Evolutionary conservation across 768 basidiomycete species (phyloP), one percentile per base, ranked within the genome.

Genomic region (Tylopilus balloui): DNA sequence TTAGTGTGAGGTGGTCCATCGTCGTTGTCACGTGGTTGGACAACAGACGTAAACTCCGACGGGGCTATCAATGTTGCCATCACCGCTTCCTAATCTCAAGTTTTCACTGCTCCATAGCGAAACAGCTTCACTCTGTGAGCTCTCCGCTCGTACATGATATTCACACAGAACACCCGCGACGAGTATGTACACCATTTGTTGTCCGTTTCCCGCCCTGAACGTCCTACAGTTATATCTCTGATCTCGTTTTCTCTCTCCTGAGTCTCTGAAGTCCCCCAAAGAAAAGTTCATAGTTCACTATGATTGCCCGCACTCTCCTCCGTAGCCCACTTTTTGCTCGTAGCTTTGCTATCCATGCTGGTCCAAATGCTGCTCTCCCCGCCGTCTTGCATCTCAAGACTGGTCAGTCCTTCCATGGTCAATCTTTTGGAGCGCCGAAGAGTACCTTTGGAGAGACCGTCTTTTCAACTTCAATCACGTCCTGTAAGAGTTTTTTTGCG

Each of bases 391-490:
- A 97, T 71, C 78, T 99, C 42, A 93, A 94, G 71, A 84, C 89
- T 14, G 96, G 96, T 42, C 86, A 99, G 70, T 88, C 88, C 8
- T 99, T 96, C 78, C 64, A 73, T 43, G 96, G 96, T 19, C 80
- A 81, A 35, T 86, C 87, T 5, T 99, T 99, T 66, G 96, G 96
- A 55, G 84, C 88, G 21, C 83, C 84, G 37, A 83, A 76, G 61
- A 92, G 89, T 63, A 81, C 84, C 46, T 98, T 80, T 71, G 96
- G 96, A 45, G 96, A 99, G 76, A 96, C 95, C 1, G 96, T 99
- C 24, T 99, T 99, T 71, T 95, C 92, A 13, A 99, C 96, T 27
- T 94, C 92, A 36, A 99, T 99, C 67, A 99, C 96, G 1, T 96
- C 93, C 34, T 99, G 93, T 92, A 54, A 59, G 88, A 75, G 41